A percentile compares a stretch with the other conserved stretches of the same genome.
phyloP scores from a whole-genome alignment of 2,329 filamentous ascomycete genomes.

The Curvularia lunata region DNA sequence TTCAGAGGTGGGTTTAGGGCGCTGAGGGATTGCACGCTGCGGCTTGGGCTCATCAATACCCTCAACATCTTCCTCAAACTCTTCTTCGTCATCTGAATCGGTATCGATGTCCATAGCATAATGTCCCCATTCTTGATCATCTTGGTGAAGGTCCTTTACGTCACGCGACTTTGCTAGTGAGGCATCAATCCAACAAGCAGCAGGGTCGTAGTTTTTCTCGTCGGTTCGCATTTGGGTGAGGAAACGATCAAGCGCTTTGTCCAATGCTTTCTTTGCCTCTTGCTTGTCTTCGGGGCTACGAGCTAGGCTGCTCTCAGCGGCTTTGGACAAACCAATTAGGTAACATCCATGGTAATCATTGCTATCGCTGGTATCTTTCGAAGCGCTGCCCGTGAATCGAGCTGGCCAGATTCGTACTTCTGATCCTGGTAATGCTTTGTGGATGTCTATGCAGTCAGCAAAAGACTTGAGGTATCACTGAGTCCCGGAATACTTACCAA shows the following conservation, averaged over 20 bases:
- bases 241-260: slow-evolving; percentile 45
- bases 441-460: slow-evolving; percentile 57
- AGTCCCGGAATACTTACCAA: slow-evolving; percentile 54
- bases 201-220: slow-evolving; percentile 47
- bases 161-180: slow-evolving; percentile 46
- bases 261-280: slow-evolving; percentile 53
- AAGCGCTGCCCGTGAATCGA: slow-evolving; percentile 55
- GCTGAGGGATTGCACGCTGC: slow-evolving; percentile 27
- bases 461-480: too few species aligned
- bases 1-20: slow-evolving; percentile 21
- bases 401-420: slow-evolving; percentile 68
- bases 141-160: slow-evolving; percentile 51
- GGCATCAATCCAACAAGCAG: slow-evolving; percentile 45
- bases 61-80: slow-evolving; percentile 20
- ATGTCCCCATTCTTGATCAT: slow-evolving; percentile 59
- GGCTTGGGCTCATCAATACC: slow-evolving; percentile 13
- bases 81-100: slow-evolving; percentile 46
- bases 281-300: slow-evolving; percentile 49
- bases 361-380: slow-evolving; percentile 22
- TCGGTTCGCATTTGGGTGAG: slow-evolving; percentile 43
- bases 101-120: slow-evolving; percentile 54
- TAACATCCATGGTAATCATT: slow-evolving; percentile 66
- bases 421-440: slow-evolving; percentile 59
- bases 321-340: slow-evolving; percentile 61
- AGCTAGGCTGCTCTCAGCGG: background rate